Evolutionary conservation across 1,139 yeast species (phyloP).

Genomic region (Nakaseomyces bracarensis): DNA sequence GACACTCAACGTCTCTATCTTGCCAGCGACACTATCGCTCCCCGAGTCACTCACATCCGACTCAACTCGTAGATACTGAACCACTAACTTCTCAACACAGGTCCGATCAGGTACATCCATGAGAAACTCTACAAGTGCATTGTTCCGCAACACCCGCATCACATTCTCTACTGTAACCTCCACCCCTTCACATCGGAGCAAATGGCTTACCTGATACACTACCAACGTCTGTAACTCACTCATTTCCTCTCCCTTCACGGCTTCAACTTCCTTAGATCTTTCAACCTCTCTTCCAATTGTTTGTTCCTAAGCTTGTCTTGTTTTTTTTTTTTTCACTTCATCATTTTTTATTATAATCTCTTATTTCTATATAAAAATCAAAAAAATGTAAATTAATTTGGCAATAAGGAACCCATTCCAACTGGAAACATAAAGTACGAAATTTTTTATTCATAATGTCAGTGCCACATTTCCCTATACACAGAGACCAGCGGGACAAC

Average conservation of each 20-base stretch:
- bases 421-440: neutral
- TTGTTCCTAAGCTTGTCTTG: too few species aligned
- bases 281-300: neutral
- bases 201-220: constrained; percentile 1
- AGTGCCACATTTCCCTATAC: neutral
- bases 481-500: constrained; percentile 1
- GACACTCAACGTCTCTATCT: constrained; percentile 6
- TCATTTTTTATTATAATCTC: too few species aligned
- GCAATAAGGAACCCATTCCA: neutral
- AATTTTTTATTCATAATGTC: neutral
- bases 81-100: constrained; percentile 11
- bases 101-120: neutral
- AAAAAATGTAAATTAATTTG: too few species aligned
- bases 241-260: neutral
- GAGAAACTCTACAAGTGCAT: constrained; percentile 1
- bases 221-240: constrained; percentile 4
- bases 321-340: too few species aligned
- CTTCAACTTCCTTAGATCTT: neutral
- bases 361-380: too few species aligned
- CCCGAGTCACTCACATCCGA: neutral
- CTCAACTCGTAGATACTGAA: neutral
- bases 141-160: constrained; percentile 8
- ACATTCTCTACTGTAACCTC: neutral
- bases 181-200: neutral
- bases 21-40: constrained; percentile 6